These are phyloP conservation scores for Zymoseptoria tritici DNA, from an alignment of 2,329 filamentous ascomycete genomes.

Conservation along the genomic window DNA sequence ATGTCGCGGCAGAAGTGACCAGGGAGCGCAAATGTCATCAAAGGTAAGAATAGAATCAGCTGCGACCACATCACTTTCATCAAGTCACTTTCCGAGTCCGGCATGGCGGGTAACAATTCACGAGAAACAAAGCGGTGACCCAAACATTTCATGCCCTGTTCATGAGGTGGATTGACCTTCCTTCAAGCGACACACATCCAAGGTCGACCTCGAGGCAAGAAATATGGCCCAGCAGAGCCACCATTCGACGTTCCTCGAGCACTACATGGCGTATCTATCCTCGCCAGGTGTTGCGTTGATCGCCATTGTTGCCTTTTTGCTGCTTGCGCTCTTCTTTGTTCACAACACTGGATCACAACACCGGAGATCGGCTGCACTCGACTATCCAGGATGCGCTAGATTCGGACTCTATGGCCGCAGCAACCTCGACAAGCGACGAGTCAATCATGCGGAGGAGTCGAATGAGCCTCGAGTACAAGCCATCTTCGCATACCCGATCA, in stretches of 20 bases:
- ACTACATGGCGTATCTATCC: not conserved
- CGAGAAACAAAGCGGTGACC: not conserved
- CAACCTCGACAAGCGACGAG: not conserved
- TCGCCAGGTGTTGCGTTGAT: not conserved
- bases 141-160: not conserved
- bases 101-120: not conserved
- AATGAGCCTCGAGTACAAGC: conserved; percentile 14
- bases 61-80: not conserved
- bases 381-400: not conserved
- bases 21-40: not conserved
- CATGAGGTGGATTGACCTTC: too few relatives aligned
- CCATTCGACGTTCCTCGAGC: not conserved
- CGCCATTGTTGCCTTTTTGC: not conserved
- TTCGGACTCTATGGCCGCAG: not conserved
- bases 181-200: not conserved
- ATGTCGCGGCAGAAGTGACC: not conserved
- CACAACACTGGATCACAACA: not conserved
- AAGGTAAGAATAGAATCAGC: not conserved
- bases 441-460: not conserved
- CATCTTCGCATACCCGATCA: conserved; percentile 44
- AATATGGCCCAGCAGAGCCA: not conserved
- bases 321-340: not conserved
- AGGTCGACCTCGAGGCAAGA: not conserved
- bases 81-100: not conserved
- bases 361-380: not conserved